A percentile compares a stretch with the other conserved stretches of the same genome.
These are phyloP conservation scores for Vitellaria paradoxa DNA, from an alignment of 179 eudicot species.

Conservation along the genomic window DNA sequence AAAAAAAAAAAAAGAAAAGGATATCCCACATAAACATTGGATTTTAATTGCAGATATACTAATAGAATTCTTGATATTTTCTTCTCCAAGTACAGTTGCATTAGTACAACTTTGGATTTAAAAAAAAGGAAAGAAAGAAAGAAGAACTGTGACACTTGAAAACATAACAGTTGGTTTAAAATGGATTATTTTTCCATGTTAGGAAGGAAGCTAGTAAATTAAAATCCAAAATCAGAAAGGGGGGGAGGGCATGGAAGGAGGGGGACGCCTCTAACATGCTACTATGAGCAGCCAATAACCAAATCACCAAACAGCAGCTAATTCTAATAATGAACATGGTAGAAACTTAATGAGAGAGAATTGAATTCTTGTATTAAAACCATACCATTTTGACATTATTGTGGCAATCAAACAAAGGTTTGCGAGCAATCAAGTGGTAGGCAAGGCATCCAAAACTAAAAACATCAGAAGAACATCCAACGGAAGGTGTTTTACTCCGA, in stretches of 20 bases:
- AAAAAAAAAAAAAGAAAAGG: not conserved
- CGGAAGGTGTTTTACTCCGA: slow-evolving; percentile 66
- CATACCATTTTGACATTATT: slow-evolving; percentile 98
- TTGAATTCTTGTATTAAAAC: slow-evolving; percentile 2
- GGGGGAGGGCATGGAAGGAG: not conserved
- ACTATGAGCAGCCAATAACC: no score
- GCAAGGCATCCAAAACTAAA: slow-evolving; percentile 96
- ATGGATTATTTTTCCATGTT: not conserved
- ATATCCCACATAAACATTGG: not conserved
- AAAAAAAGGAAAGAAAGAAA: no score
- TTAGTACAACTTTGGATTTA: not conserved
- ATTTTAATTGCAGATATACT: not conserved
- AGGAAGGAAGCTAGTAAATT: not conserved
- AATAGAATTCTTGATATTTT: not conserved
- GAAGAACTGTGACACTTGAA: not conserved
- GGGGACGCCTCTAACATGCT: not conserved
- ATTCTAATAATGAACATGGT: not conserved
- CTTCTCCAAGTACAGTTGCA: not conserved
- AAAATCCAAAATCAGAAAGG: not conserved
- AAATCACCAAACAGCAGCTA: not conserved
- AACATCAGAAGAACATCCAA: slow-evolving; percentile 75
- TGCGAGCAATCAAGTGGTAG: slow-evolving; percentile 85
- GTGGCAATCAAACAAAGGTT: slow-evolving; percentile 95
- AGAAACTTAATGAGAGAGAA: slow-evolving; percentile 14
- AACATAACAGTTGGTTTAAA: not conserved